Evolutionary conservation across 2,329 filamentous ascomycete genomes (phyloP).

Genomic region (Claviceps arundinis): DNA sequence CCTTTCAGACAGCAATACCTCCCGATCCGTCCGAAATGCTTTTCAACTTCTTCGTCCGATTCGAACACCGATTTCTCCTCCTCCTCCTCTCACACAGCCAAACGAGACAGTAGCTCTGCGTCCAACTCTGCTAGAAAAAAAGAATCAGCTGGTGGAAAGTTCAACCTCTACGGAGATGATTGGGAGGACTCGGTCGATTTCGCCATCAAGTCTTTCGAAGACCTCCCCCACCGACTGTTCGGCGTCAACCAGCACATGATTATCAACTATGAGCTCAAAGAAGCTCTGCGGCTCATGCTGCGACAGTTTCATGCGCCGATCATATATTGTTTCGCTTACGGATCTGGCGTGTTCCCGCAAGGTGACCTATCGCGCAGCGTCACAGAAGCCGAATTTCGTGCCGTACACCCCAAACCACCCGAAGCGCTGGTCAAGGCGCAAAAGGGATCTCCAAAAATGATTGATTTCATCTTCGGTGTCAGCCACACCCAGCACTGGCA

Average conservation of each 20-base stretch:
- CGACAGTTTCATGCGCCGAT: conserved; percentile 90
- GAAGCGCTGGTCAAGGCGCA: conserved; percentile 73
- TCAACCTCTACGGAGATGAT: conserved; percentile 25
- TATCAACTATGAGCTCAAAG: conserved; percentile 91
- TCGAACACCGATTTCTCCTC: conserved; percentile 1
- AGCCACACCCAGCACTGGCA: conserved; percentile 95
- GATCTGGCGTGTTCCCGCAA: conserved; percentile 91
- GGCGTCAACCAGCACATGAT: conserved; percentile 94
- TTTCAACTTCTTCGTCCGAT: background rate
- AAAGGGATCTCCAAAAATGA: conserved; percentile 83
- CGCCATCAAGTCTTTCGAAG: conserved; percentile 29
- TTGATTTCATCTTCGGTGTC: conserved; percentile 96
- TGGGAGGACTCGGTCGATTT: conserved; percentile 31
- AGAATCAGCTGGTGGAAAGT: conserved; percentile 18
- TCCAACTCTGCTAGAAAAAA: conserved; percentile 5
- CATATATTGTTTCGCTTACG: conserved; percentile 92
- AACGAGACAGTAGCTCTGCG: conserved; percentile 8
- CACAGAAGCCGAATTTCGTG: conserved; percentile 41
- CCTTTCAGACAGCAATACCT: conserved; percentile 2
- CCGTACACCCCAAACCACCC: conserved; percentile 71
- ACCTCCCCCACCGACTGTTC: conserved; percentile 44
- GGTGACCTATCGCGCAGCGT: conserved; percentile 36
- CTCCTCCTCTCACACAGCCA: background rate
- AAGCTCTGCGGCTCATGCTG: conserved; percentile 72
- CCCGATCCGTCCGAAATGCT: conserved; percentile 4